Evolutionary conservation across 169 alveolate genomes (phyloP).

Genomic region (Eimeria necatrix): DNA sequence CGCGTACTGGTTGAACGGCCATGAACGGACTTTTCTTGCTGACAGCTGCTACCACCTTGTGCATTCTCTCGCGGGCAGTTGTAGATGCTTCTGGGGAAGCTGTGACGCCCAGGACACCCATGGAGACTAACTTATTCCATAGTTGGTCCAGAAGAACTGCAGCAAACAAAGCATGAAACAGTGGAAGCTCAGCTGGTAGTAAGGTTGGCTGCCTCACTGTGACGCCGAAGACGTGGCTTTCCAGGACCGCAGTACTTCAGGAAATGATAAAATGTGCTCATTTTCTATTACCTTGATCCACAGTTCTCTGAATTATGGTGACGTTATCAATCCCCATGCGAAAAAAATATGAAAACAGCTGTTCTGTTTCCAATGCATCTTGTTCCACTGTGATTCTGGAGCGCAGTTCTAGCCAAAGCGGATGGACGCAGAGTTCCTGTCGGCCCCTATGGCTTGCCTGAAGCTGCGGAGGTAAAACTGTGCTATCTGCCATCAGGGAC

Average conservation of each 20-base stretch:
- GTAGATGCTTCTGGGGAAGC: conserved; percentile 39
- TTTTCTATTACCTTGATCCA: conserved; percentile 22
- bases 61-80: conserved; percentile 23
- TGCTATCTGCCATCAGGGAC: not conserved
- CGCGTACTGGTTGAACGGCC: conserved; percentile 60
- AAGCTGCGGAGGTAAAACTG: not conserved
- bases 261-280: not conserved
- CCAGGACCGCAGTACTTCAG: too few species aligned
- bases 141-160: conserved; percentile 67
- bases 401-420: conserved; percentile 58
- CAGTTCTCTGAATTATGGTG: conserved; percentile 22
- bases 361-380: conserved; percentile 17
- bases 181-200: not conserved
- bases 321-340: conserved; percentile 68
- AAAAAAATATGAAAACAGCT: conserved; percentile 47
- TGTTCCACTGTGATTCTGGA: conserved; percentile 50
- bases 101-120: not conserved
- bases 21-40: conserved; percentile 40
- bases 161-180: not conserved
- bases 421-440: conserved; percentile 62
- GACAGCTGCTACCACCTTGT: not conserved
- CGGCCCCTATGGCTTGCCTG: not conserved
- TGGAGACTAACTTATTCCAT: conserved; percentile 40
- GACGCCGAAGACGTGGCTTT: too few species aligned
- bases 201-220: not conserved